These are phyloP conservation scores for Mycena venus DNA, from an alignment of 768 basidiomycete species.

Conservation along the genomic window DNA sequence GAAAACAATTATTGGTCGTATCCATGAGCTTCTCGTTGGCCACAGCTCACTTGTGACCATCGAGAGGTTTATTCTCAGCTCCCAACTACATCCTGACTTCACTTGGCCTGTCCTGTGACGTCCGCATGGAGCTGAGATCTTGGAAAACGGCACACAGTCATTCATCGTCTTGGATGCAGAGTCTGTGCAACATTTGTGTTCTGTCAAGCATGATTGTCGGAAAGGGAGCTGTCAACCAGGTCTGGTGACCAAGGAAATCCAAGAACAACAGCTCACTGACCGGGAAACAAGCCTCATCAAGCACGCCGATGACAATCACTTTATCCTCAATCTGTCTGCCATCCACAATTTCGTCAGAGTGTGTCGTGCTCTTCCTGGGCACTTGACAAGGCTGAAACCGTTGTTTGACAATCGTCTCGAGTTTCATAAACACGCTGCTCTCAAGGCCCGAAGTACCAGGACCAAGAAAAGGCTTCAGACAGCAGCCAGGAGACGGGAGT, in stretches of 20 bases:
- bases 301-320: slow-evolving; percentile 31
- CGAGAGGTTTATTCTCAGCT: slow-evolving; percentile 12
- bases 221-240: slow-evolving; percentile 10
- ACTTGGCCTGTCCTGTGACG: slow-evolving; percentile 17
- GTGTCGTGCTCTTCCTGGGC: slow-evolving; percentile 10
- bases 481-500: no score
- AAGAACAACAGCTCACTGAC: slow-evolving; percentile 11
- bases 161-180: not conserved
- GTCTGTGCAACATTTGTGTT: slow-evolving; percentile 17
- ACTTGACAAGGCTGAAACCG: no score
- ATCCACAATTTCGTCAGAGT: slow-evolving; percentile 20
- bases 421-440: no score
- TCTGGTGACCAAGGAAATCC: slow-evolving; percentile 27
- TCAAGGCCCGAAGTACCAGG: no score
- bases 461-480: no score
- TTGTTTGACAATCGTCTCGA: no score
- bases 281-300: not conserved
- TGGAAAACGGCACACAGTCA: not conserved
- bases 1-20: not conserved
- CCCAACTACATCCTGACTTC: not conserved
- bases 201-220: slow-evolving; percentile 37
- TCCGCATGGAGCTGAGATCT: slow-evolving; percentile 9
- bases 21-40: not conserved
- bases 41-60: not conserved
- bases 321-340: slow-evolving; percentile 31